phyloP scores from a whole-genome alignment of 2,329 filamentous ascomycete genomes.

The Fusarium longipes region DNA sequence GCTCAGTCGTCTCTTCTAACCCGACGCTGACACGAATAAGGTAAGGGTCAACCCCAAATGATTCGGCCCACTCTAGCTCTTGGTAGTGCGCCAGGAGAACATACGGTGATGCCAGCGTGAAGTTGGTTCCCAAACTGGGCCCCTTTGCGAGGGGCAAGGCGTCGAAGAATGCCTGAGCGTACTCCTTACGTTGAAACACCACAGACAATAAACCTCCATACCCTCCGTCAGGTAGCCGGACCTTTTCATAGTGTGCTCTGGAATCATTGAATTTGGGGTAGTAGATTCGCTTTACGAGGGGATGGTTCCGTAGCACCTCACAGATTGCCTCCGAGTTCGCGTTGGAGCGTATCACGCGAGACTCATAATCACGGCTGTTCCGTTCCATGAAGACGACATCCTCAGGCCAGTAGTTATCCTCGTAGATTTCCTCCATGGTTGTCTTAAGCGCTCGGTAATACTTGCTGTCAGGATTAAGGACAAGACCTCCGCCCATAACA shows the following conservation, averaged over 20 bases:
- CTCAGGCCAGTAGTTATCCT: conserved; percentile 94
- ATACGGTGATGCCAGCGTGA: conserved; percentile 92
- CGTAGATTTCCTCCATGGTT: conserved; percentile 73
- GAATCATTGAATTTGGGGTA: conserved; percentile 86
- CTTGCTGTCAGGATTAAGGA: conserved; percentile 72
- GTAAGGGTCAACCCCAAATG: conserved; percentile 83
- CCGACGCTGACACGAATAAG: conserved; percentile 90
- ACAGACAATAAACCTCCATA: conserved; percentile 92
- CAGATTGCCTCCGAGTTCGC: conserved; percentile 86
- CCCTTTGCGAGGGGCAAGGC: conserved; percentile 89
- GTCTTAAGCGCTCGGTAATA: conserved; percentile 78
- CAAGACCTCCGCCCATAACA: conserved; percentile 90
- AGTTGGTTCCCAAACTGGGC: conserved; percentile 95
- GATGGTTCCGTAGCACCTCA: conserved; percentile 71
- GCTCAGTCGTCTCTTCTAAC: conserved; percentile 77
- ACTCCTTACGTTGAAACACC: conserved; percentile 75
- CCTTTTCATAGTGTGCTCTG: conserved; percentile 79
- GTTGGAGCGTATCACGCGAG: conserved; percentile 86
- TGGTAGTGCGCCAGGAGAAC: conserved; percentile 90
- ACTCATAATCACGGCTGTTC: conserved; percentile 92
- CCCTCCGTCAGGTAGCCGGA: conserved; percentile 77
- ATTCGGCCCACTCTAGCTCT: conserved; percentile 89
- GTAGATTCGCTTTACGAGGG: conserved; percentile 78
- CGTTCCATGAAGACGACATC: conserved; percentile 95
- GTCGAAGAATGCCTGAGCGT: conserved; percentile 87